Evolutionary conservation across 2,329 filamentous ascomycete species (phyloP).

Genomic region (Keithomyces neogunnii): DNA sequence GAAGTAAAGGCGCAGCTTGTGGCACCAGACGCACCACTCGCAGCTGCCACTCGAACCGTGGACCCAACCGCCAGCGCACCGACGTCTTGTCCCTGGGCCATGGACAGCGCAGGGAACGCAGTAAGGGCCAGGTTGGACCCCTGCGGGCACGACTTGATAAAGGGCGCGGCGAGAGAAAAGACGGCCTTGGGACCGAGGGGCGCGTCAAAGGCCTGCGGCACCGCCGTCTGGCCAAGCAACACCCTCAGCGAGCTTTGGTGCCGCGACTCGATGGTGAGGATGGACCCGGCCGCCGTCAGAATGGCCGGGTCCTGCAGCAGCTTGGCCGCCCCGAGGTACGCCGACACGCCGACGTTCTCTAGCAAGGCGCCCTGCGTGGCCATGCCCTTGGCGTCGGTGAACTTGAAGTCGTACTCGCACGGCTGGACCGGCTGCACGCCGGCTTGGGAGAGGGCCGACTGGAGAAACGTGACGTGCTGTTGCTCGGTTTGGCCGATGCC

Average conservation of each 20-base stretch:
- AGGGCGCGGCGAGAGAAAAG: slow-evolving; percentile 65
- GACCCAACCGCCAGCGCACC: slow-evolving; percentile 25
- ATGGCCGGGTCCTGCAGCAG: slow-evolving; percentile 51
- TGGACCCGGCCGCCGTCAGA: slow-evolving; percentile 58
- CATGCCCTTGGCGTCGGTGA: slow-evolving; percentile 58
- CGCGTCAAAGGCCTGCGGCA: slow-evolving; percentile 63
- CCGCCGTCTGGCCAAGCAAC: slow-evolving; percentile 46
- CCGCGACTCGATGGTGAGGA: slow-evolving; percentile 64
- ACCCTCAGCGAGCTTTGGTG: slow-evolving; percentile 66
- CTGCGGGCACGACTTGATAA: slow-evolving; percentile 62
- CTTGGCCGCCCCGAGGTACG: slow-evolving; percentile 63
- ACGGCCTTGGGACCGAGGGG: slow-evolving; percentile 59
- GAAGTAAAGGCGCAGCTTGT: slow-evolving; percentile 61
- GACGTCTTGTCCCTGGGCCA: slow-evolving; percentile 35
- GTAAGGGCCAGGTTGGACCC: slow-evolving; percentile 55
- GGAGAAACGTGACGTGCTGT: slow-evolving; percentile 31
- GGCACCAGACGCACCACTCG: slow-evolving; percentile 33
- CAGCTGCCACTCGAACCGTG: slow-evolving; percentile 35
- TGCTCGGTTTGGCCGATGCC: slow-evolving; percentile 55
- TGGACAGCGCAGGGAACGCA: slow-evolving; percentile 51
- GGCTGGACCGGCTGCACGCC: slow-evolving; percentile 58
- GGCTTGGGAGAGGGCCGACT: slow-evolving; percentile 50
- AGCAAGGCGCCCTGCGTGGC: slow-evolving; percentile 61
- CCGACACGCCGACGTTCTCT: slow-evolving; percentile 66
- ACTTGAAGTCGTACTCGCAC: slow-evolving; percentile 65